Conservation (phyloP, 225 moss, liverwort and hornwort genomes). For the Marchantia polymorpha region DNA sequence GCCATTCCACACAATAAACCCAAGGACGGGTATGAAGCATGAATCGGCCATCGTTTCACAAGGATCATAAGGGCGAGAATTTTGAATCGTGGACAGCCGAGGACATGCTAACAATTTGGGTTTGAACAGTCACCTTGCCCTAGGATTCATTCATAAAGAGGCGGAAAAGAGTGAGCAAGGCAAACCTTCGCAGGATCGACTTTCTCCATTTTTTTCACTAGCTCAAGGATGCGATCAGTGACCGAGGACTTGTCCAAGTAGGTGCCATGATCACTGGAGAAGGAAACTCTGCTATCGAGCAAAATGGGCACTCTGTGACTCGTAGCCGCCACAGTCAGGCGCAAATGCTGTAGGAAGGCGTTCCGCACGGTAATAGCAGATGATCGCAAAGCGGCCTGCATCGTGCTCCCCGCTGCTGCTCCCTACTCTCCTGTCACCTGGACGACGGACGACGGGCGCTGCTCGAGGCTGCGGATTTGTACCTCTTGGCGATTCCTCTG, state of each 20-base stretch:
- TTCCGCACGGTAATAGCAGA: slow-evolving; percentile 46
- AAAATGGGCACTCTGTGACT: slow-evolving; percentile 12
- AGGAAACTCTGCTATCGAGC: slow-evolving; percentile 22
- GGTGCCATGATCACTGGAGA: slow-evolving; percentile 64
- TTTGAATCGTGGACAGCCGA: background rate
- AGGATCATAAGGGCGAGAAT: background rate
- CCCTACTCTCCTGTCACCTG: background rate
- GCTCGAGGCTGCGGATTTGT: too few relatives aligned
- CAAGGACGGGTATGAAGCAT: background rate
- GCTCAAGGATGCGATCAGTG: slow-evolving; percentile 63
- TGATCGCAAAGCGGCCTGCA: slow-evolving; percentile 41
- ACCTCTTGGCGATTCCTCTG: too few relatives aligned
- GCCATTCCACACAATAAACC: background rate
- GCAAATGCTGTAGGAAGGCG: slow-evolving; percentile 55
- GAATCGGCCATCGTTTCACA: too few relatives aligned
- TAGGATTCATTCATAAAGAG: background rate
- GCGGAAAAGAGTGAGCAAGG: background rate
- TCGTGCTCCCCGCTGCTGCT: slow-evolving; percentile 14
- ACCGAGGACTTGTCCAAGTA: slow-evolving; percentile 70
- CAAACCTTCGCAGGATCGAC: slow-evolving; percentile 75
- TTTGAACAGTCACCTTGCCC: background rate
- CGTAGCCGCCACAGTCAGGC: slow-evolving; percentile 29
- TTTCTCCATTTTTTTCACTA: slow-evolving; percentile 73
- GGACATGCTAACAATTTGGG: background rate
- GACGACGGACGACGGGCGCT: too few relatives aligned